phyloP scores from a whole-genome alignment of 352 stramenopile species.

The Phytophthora palmivora region DNA sequence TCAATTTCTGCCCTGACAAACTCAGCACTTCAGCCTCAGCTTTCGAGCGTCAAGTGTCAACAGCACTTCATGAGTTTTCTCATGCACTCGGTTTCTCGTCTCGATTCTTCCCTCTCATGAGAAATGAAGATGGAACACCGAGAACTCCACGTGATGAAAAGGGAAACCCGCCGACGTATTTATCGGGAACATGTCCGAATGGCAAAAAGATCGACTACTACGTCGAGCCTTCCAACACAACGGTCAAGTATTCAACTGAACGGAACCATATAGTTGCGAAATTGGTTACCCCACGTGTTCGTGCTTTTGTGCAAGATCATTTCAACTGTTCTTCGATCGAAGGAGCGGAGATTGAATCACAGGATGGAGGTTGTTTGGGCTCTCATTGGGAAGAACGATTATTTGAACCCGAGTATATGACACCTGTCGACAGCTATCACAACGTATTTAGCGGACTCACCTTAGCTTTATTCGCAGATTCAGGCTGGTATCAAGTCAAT shows the following conservation, averaged over 20 bases:
- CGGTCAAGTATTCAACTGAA: constrained; percentile 60
- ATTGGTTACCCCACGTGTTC: constrained; percentile 64
- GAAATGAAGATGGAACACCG: constrained; percentile 60
- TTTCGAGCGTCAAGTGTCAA: constrained; percentile 66
- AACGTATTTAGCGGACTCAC: constrained; percentile 72
- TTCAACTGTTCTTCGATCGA: constrained; percentile 64
- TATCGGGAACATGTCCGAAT: constrained; percentile 54
- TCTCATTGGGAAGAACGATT: constrained; percentile 84
- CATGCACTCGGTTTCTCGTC: constrained; percentile 78
- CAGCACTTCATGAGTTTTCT: constrained; percentile 78
- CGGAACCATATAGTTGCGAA: constrained; percentile 57
- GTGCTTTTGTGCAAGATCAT: constrained; percentile 55
- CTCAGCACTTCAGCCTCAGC: constrained; percentile 46
- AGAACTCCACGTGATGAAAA: constrained; percentile 55
- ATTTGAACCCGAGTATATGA: constrained; percentile 83
- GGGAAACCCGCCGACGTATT: constrained; percentile 41
- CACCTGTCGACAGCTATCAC: constrained; percentile 64
- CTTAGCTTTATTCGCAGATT: constrained; percentile 80
- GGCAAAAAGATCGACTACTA: constrained; percentile 53
- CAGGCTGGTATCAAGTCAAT: constrained; percentile 77
- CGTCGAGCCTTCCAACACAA: constrained; percentile 43
- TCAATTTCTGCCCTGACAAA: constrained; percentile 75
- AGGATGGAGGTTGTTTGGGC: constrained; percentile 75
- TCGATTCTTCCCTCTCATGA: constrained; percentile 75
- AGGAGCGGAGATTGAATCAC: constrained; percentile 75